These are phyloP conservation scores for Phytophthora litchii DNA, from an alignment of 352 stramenopile genomes.

Conservation along the genomic window DNA sequence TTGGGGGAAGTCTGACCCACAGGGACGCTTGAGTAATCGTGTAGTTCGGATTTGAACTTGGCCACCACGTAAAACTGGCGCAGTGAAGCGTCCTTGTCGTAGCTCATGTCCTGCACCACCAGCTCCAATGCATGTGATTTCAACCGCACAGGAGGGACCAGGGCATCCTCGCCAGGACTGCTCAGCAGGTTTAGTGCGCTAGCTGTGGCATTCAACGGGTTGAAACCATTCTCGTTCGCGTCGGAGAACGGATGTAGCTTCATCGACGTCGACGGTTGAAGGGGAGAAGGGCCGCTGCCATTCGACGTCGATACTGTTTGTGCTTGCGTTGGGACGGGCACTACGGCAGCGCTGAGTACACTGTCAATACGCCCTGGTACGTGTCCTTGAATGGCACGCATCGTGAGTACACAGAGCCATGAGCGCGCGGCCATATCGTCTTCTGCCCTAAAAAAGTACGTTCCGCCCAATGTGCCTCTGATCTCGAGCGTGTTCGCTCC, in stretches of 20 bases:
- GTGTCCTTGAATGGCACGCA: conserved; percentile 78
- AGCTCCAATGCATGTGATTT: conserved; percentile 73
- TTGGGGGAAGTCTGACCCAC: conserved; percentile 81
- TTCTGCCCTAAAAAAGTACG: conserved; percentile 83
- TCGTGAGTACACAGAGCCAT: conserved; percentile 84
- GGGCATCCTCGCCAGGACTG: conserved; percentile 14
- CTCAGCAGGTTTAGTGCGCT: conserved; percentile 35
- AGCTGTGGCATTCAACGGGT: conserved; percentile 24
- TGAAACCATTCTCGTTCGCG: conserved; percentile 31
- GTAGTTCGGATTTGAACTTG: conserved; percentile 86
- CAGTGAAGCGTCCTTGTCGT: conserved; percentile 72
- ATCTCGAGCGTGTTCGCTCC: conserved; percentile 80
- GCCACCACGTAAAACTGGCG: conserved; percentile 86
- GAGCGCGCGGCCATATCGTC: conserved; percentile 78
- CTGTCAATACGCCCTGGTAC: conserved; percentile 72
- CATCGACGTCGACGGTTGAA: conserved; percentile 15
- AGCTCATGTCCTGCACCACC: conserved; percentile 74
- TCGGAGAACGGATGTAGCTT: conserved; percentile 30
- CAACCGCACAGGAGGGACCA: conserved; percentile 39
- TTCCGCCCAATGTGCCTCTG: conserved; percentile 73
- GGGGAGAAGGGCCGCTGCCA: conserved; percentile 1
- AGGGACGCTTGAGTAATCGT: conserved; percentile 73
- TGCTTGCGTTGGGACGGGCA: conserved; percentile 8
- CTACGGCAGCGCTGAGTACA: conserved; percentile 45
- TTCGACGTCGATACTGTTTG: conserved; percentile 6